phyloP scores from a whole-genome alignment of 1,139 yeast species.

The Diutina rugosa region DNA sequence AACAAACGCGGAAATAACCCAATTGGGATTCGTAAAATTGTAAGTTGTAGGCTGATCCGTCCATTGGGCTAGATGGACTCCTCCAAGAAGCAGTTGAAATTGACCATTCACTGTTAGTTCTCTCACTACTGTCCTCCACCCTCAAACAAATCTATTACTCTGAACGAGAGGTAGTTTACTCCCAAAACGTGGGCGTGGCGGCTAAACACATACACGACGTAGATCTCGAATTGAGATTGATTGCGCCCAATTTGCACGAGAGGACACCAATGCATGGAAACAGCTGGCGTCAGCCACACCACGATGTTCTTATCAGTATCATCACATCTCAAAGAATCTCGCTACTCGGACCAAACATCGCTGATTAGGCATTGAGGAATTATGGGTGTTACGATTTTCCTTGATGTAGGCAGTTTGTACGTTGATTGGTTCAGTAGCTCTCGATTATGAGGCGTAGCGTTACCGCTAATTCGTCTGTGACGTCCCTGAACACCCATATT shows the following conservation, averaged over 20 bases:
- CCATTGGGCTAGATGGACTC: no score
- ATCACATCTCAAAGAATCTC: background rate
- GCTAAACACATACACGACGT: background rate
- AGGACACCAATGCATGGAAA: background rate
- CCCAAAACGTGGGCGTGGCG: background rate
- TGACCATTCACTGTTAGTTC: no score
- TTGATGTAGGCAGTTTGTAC: no score
- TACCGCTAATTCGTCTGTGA: background rate
- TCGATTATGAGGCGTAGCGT: background rate
- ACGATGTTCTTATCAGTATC: background rate
- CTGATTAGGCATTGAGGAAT: background rate
- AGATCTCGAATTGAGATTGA: background rate
- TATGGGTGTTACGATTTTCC: no score
- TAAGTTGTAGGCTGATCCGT: no score
- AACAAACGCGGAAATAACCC: background rate
- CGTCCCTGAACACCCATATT: background rate
- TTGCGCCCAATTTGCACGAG: background rate
- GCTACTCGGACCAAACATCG: background rate
- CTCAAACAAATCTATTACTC: no score
- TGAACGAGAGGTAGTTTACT: no score
- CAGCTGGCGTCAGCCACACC: background rate
- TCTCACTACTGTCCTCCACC: no score
- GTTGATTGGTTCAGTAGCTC: background rate
- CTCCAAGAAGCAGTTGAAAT: no score
- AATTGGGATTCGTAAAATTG: background rate